A percentile compares a stretch with the other conserved stretches of the same genome.
Evolutionary conservation across 352 stramenopile genomes (phyloP).

Genomic region (Peronospora farinosa): DNA sequence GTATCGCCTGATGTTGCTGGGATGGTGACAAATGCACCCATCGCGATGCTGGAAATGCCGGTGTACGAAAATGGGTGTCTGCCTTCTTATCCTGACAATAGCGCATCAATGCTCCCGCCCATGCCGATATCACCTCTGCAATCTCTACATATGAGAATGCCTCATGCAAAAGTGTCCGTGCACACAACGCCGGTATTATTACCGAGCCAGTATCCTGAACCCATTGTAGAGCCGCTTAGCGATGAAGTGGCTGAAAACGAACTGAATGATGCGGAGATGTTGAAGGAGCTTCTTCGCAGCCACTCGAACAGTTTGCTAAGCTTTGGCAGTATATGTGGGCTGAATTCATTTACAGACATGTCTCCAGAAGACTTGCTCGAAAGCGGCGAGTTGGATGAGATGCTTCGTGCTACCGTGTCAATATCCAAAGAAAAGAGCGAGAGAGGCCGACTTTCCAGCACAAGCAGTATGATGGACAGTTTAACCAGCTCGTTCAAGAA

Average conservation of each 20-base stretch:
- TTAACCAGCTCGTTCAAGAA: conserved; percentile 55
- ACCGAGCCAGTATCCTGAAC: conserved; percentile 42
- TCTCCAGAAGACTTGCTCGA: conserved; percentile 69
- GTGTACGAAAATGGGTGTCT: conserved; percentile 22
- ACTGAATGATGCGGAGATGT: conserved; percentile 55
- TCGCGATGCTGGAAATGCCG: conserved; percentile 24
- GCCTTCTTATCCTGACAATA: conserved; percentile 16
- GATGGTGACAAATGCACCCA: conserved; percentile 34
- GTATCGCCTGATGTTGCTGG: conserved; percentile 46
- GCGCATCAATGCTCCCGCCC: conserved; percentile 11
- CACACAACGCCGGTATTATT: conserved; percentile 18
- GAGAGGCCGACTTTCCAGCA: conserved; percentile 14
- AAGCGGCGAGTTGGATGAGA: conserved; percentile 76
- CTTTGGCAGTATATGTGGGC: conserved; percentile 44
- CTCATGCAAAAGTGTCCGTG: conserved; percentile 13
- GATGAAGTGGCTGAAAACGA: conserved; percentile 53
- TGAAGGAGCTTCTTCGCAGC: conserved; percentile 61
- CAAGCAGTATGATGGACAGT: conserved; percentile 33
- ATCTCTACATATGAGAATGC: conserved; percentile 20
- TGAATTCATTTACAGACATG: conserved; percentile 65
- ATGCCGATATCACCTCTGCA: conserved; percentile 24
- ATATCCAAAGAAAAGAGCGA: conserved; percentile 44
- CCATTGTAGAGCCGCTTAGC: conserved; percentile 52
- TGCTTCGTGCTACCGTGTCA: conserved; percentile 60
- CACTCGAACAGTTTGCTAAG: conserved; percentile 66